Conservation (phyloP, 129 eudicot genomes). For the Centaurea solstitialis region DNA sequence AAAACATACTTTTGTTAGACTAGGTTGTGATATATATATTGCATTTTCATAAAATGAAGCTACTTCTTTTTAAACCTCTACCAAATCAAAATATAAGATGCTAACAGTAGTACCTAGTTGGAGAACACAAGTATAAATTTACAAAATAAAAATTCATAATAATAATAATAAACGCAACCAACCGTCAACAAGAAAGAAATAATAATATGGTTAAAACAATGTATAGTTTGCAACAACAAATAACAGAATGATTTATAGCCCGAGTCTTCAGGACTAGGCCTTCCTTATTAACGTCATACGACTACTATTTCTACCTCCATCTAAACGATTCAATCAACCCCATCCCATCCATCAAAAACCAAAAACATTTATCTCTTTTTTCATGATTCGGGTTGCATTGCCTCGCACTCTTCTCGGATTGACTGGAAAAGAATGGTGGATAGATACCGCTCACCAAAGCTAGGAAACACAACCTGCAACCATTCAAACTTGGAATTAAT, state of each 20-base stretch:
- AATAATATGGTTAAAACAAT: slow-evolving; percentile 8
- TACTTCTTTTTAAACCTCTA: not conserved
- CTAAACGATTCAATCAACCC: not conserved
- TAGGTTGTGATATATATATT: too few species aligned
- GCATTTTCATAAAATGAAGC: too few species aligned
- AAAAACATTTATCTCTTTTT: not conserved
- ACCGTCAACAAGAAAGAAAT: not conserved
- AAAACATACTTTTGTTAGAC: too few species aligned
- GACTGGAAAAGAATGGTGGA: slow-evolving; percentile 72
- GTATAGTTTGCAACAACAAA: not conserved
- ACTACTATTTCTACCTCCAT: not conserved
- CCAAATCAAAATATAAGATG: not conserved
- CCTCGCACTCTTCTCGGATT: slow-evolving; percentile 68
- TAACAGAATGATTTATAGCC: not conserved
- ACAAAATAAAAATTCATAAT: too few species aligned
- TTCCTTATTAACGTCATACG: too few species aligned
- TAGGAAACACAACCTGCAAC: slow-evolving; percentile 77
- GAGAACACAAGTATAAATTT: not conserved
- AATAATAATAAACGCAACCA: not conserved
- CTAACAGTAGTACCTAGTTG: too few species aligned
- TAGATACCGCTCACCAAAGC: slow-evolving; percentile 81
- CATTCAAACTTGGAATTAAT: not conserved
- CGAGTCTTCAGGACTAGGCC: not conserved
- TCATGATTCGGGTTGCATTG: slow-evolving; percentile 55
- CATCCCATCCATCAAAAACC: not conserved